Base-by-base conservation (phyloP, 2,329 filamentous ascomycete genomes). In the Cryoendolithus antarcticus region DNA sequence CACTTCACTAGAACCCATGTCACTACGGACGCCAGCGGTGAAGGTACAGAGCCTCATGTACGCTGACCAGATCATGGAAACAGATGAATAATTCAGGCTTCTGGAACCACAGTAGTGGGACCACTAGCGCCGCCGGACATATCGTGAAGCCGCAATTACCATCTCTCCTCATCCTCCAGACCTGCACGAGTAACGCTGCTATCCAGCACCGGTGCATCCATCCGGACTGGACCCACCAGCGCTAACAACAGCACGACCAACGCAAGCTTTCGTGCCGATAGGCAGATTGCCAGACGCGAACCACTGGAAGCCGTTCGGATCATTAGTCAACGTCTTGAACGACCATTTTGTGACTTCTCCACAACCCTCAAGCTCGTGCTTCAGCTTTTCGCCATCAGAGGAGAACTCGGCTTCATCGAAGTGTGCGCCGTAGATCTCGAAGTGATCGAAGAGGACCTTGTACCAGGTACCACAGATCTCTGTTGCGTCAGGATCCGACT, bases 401-500 rank as follows among this genome's bases (percentile, higher is more conserved):
- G 32, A 27, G 10, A 40, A 4, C 24, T 13, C 6, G 2, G 38
- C 35, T 11, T 34, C 21, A 3, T 35, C 35, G 6, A 38, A 29
- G 31, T 38, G 38, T 27, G 38, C 38, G 5, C 40, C 40, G 38
- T 37, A 37, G 9, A 43, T 30, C 19, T 43, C 37, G 30, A 43
- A 30, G 4, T 11, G 6, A 11, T 40, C 32, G 15, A n/a, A 40
- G 2, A 15, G 12, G 10, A 40, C 19, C 15, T 39, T 43, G 29
- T 43, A 43, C 4, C 24, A 33, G 11, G 36, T 29, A 9, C 40
- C 40, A 30, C 40, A 40, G 13, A 9, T 43, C 15, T 19, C 15
- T 5, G 15, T 19, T 19, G 15, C 15, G 5, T 19, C 15, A 19
- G 15, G 15, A 19, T n/a, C n/a, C n/a, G n/a, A n/a, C n/a, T n/a